These are phyloP conservation scores for Coprinopsis strossmayeri DNA, from an alignment of 768 basidiomycete genomes.

Conservation along the genomic window DNA sequence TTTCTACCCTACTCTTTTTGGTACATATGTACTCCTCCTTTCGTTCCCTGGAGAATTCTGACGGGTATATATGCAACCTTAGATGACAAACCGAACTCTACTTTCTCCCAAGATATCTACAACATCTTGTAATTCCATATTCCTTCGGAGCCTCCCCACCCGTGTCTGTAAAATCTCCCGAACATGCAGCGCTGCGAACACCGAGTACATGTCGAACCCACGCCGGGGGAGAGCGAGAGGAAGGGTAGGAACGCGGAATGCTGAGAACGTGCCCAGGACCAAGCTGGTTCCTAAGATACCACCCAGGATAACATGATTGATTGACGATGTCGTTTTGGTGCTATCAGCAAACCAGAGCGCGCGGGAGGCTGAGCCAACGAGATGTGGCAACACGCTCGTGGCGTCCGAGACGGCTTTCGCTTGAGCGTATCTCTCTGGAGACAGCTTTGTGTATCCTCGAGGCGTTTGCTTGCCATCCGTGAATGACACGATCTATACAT, in stretches of 20 bases:
- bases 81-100: not conserved
- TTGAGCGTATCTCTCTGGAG: slow-evolving; percentile 23
- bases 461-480: slow-evolving; percentile 28
- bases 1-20: too few species aligned
- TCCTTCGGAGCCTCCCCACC: not conserved
- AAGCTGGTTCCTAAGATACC: slow-evolving; percentile 19
- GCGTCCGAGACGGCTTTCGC: slow-evolving; percentile 33
- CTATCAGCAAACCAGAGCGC: slow-evolving; percentile 29
- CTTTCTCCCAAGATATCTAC: not conserved
- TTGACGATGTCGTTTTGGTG: slow-evolving; percentile 20
- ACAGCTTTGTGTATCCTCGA: slow-evolving; percentile 31
- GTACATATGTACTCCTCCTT: too few species aligned
- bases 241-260: slow-evolving; percentile 20
- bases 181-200: slow-evolving; percentile 20
- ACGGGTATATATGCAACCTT: not conserved
- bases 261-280: slow-evolving; percentile 25
- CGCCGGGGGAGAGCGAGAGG: slow-evolving; percentile 18
- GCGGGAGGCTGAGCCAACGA: slow-evolving; percentile 30
- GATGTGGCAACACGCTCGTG: slow-evolving; percentile 34
- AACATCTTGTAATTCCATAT: slow-evolving; percentile 3
- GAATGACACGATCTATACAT: slow-evolving; percentile 34
- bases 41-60: too few species aligned
- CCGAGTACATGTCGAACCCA: slow-evolving; percentile 22
- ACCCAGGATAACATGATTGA: slow-evolving; percentile 19
- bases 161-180: slow-evolving; percentile 13